Evolutionary conservation across 331 rosid genomes (phyloP), one percentile per base, ranked within the genome.

Genomic region (Rosa hybrid): DNA sequence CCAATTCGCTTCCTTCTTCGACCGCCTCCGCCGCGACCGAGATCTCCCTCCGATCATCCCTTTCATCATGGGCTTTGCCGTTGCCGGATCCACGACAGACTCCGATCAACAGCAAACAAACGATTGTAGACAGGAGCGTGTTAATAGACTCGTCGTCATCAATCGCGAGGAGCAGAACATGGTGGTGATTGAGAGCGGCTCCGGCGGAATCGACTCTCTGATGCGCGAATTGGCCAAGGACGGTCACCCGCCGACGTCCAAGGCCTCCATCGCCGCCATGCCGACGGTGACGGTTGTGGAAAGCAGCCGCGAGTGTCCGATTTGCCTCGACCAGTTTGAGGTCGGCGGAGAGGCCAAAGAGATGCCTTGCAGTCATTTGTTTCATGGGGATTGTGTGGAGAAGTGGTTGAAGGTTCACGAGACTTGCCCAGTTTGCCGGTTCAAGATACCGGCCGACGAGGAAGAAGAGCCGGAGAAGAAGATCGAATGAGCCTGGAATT

Each of bases 371-470:
- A 85, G 78, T 81, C 98, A 95, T 74, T 84, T 82, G 60, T 95
- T 95, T 80, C 97, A 93, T 23, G 30, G 56, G 0, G 49, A 60
- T 72, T 93, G 99, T 20, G 84, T 95, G 46, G 94, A 88, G 84
- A 89, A 85, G 89, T 95, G 99, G 99, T 27, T 93, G 45, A 86
- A 85, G 74, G 77, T 85, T 39, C 98, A 89, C 76, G 99, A 96
- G 49, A 82, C 92, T 20, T 93, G 97, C 77, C 99, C 97, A 45
- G 89, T 95, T 53, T 93, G 97, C 64, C 82, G 99, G 85, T 89
- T 75, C 63, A 85, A 60, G 78, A 88, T 95, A 94, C 98, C 97
- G 34, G 75, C 78, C 49, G 94, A 91, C 18, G 94, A 53, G 7
- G 86, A 80, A 9, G 86, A 80, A 88, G 85, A 68, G 30, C 30